Conservation (phyloP, 495 filamentous ascomycete species). For the Neurospora sp. region DNA sequence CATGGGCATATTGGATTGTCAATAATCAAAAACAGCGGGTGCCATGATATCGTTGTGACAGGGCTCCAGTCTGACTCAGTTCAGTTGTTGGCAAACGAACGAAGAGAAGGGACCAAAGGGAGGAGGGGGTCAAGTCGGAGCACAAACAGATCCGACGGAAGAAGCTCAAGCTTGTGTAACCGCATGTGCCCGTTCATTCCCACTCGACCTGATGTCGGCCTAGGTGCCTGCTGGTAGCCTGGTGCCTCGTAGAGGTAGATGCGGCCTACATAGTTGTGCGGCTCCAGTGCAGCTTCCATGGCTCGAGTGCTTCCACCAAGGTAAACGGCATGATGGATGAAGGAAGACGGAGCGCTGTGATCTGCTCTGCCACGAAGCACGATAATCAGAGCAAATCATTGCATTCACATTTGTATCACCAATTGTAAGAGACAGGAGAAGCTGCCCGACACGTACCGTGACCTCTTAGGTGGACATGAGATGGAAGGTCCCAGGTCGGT, state of each 20-base stretch:
- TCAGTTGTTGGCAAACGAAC: not conserved
- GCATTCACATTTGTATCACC: not conserved
- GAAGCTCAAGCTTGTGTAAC: not conserved
- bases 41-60: not conserved
- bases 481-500: not conserved
- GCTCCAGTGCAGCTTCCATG: not conserved
- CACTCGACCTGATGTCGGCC: not conserved
- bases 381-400: not conserved
- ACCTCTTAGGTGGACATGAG: not conserved
- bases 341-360: not conserved
- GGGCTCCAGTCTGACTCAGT: not conserved
- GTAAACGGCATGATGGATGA: not conserved
- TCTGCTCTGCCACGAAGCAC: not conserved
- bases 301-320: not conserved
- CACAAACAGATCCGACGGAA: not conserved
- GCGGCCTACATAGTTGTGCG: not conserved
- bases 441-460: not conserved
- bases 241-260: not conserved
- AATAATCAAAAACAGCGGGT: not conserved
- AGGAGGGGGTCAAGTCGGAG: not conserved
- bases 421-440: not conserved
- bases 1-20: not conserved
- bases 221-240: not conserved
- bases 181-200: not conserved
- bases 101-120: not conserved